Evolutionary conservation across 345 rosid species (phyloP), one percentile per base, ranked within the genome.

Genomic region (Schrenkiella parvula): DNA sequence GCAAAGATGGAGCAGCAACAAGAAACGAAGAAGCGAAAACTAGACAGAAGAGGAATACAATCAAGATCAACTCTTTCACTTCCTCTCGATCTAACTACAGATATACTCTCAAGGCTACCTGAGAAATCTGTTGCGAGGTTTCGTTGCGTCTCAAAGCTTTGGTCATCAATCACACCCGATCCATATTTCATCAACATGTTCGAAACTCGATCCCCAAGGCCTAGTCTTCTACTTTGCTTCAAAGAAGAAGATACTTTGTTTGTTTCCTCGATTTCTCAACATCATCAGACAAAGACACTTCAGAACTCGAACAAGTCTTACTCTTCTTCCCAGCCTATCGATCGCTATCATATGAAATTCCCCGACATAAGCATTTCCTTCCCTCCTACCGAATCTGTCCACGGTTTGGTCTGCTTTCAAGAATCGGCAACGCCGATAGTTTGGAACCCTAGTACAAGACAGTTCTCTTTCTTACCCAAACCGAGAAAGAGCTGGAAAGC

Each of bases 1-100:
- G 23, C 22, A 55, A 55, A 55, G 39, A 55, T 55, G 60, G 60
- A 55, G 61, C 23, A 55, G 61, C 23, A 17, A 55, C 61, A 54
- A 54, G 14, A 54, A 54, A 8, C n/a, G 38, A 29, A 29, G 22
- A 54, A 29, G 14, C 29, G 21, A 28, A n/a, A 53, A 21, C 21
- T 25, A n/a, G n/a, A 25, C 35, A 14, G 4, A 22, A 19, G 42
- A 10, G 29, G 14, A 54, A 12, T 4, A 14, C 57, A 54, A 29
- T 29, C 59, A 2, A 28, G 8, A 2, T 31, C 61, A 32, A 15
- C 41, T 17, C 18, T 1, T 1, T 58, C 31, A 6, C 6, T 58
- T 15, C 47, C 46, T 22, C 0, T 6, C 29, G 64, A 58, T 13
- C 47, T 58, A 6, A 58, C 18, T 32, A 6, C 64, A 58, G 47